These are phyloP conservation scores for Gaeumannomyces sp. DNA, from an alignment of 2,329 filamentous ascomycete species.

Conservation along the genomic window DNA sequence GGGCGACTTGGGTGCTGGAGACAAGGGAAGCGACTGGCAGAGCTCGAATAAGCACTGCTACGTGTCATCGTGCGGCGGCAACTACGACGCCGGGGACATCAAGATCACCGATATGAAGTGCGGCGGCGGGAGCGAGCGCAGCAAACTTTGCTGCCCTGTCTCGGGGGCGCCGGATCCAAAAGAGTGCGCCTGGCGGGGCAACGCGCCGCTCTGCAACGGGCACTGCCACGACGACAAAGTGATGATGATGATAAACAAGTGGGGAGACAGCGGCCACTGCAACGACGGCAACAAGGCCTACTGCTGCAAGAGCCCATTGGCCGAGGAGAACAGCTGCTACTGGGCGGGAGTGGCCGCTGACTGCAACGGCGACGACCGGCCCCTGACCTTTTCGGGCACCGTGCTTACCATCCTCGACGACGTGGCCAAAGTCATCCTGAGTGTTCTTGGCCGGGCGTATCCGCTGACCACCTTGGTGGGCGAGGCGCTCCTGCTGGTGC, in stretches of 20 bases:
- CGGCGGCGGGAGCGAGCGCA: neutral
- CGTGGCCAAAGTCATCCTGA: neutral
- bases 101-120: neutral
- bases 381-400: neutral
- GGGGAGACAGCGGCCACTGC: neutral
- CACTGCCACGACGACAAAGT: conserved; percentile 1
- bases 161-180: too few species aligned
- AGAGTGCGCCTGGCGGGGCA: neutral
- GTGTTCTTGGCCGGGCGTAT: neutral
- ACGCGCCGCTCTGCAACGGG: conserved; percentile 3
- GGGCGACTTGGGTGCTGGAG: neutral
- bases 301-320: neutral
- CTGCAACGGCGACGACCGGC: conserved; percentile 1
- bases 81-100: neutral
- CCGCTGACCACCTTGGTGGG: neutral
- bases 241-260: neutral
- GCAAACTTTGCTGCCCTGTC: too few species aligned
- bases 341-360: neutral
- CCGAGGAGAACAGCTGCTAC: conserved; percentile 1
- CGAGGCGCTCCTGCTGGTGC: neutral
- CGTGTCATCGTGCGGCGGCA: neutral
- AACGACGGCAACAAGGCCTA: neutral
- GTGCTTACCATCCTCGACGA: neutral
- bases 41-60: neutral
- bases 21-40: neutral